Percentiles rank a stretch among this genome's conserved stretches.
Evolutionary conservation across 441 rosid genomes (phyloP).

Genomic region (Arabidopsis hybrid): DNA sequence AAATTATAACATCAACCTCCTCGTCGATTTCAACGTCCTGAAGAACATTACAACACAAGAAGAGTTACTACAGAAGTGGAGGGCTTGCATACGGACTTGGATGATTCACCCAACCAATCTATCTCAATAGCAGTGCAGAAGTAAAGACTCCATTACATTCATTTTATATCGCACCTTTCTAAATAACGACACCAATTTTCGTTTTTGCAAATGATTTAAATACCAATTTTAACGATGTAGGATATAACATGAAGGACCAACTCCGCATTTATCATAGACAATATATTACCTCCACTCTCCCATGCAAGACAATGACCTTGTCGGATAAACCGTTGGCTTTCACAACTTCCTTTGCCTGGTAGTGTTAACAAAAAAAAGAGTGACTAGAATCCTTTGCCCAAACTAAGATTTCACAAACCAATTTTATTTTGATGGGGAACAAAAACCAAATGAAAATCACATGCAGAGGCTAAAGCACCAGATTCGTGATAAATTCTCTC

Average conservation of each 20-base stretch:
- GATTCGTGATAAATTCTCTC: neutral
- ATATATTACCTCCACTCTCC: constrained; percentile 86
- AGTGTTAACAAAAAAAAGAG: constrained; percentile 2
- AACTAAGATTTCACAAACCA: constrained; percentile 21
- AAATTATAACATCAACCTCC: constrained; percentile 94
- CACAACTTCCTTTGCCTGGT: constrained; percentile 96
- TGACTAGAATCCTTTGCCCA: constrained; percentile 21
- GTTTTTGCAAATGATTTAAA: constrained; percentile 18
- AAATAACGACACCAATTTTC: constrained; percentile 6
- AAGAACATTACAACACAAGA: constrained; percentile 38
- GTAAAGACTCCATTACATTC: constrained; percentile 15
- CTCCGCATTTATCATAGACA: constrained; percentile 8
- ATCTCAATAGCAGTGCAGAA: constrained; percentile 9
- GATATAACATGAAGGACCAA: constrained; percentile 21
- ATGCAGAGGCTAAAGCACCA: constrained; percentile 25
- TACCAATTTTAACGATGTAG: constrained; percentile 11
- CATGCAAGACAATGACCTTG: constrained; percentile 85
- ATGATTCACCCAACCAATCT: constrained; percentile 26
- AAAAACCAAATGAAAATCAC: constrained; percentile 15
- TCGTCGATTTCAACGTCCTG: constrained; percentile 96
- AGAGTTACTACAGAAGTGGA: constrained; percentile 11
- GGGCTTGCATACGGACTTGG: constrained; percentile 7
- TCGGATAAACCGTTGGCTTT: constrained; percentile 91
- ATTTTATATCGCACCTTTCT: constrained; percentile 8
- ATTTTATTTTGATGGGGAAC: constrained; percentile 15